These are phyloP conservation scores for Cystofilobasidium macerans DNA, from an alignment of 768 basidiomycete genomes.

Conservation along the genomic window DNA sequence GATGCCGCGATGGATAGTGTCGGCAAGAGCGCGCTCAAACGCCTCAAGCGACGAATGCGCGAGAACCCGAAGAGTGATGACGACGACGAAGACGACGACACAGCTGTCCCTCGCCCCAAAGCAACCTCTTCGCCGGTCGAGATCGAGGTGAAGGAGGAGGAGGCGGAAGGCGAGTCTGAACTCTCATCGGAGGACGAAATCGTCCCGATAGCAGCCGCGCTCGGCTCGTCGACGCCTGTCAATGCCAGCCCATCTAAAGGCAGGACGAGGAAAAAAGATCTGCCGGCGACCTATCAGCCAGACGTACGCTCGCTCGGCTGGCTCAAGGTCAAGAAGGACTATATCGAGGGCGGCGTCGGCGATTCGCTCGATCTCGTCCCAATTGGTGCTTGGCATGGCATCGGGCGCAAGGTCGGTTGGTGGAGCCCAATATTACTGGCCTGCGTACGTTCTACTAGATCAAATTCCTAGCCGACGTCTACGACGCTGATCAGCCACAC, in stretches of 20 bases:
- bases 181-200: background rate
- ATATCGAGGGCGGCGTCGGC: slow-evolving; percentile 59
- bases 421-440: slow-evolving; percentile 21
- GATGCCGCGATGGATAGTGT: slow-evolving; percentile 49
- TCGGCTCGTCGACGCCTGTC: too few species aligned
- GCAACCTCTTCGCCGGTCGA: background rate
- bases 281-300: slow-evolving; percentile 77
- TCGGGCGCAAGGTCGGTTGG: slow-evolving; percentile 42
- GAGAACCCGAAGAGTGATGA: slow-evolving; percentile 21
- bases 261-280: slow-evolving; percentile 48
- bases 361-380: slow-evolving; percentile 50
- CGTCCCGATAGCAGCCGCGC: slow-evolving; percentile 29
- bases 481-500: background rate
- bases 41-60: slow-evolving; percentile 12
- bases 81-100: slow-evolving; percentile 28
- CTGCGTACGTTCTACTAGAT: slow-evolving; percentile 6
- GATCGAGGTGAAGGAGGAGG: slow-evolving; percentile 26
- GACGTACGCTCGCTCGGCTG: slow-evolving; percentile 78
- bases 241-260: slow-evolving; percentile 13
- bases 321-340: slow-evolving; percentile 89
- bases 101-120: background rate
- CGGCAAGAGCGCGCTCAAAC: slow-evolving; percentile 20
- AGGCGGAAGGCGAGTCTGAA: slow-evolving; percentile 27
- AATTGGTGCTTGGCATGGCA: slow-evolving; percentile 71
- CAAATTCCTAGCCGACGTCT: background rate